Evolutionary conservation across 1,284 basidiomycete genomes (phyloP).

Genomic region (Ustilago esculenta): DNA sequence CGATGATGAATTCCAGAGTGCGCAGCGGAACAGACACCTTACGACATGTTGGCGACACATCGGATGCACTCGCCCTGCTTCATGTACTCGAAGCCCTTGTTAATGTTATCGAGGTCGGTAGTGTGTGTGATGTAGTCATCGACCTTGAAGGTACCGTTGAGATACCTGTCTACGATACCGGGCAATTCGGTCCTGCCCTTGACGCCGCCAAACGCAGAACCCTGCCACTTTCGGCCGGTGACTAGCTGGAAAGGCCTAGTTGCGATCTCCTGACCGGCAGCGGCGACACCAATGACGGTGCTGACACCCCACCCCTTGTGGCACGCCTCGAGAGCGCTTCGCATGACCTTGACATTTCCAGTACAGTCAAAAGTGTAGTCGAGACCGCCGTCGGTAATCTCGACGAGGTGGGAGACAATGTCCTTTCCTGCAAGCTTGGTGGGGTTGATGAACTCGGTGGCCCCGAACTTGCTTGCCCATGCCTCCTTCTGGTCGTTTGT

Average conservation of each 20-base stretch:
- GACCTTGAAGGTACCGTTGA: conserved; percentile 65
- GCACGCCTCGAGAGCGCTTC: conserved; percentile 91
- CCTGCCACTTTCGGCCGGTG: conserved; percentile 97
- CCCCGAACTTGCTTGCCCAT: conserved; percentile 93
- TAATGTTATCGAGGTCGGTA: conserved; percentile 77
- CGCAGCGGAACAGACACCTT: no score
- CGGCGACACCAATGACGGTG: conserved; percentile 80
- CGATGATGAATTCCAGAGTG: no score
- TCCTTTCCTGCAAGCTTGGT: conserved; percentile 72
- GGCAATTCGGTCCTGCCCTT: conserved; percentile 88
- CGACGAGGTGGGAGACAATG: conserved; percentile 88
- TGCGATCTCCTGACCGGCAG: conserved; percentile 96
- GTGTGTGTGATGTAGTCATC: conserved; percentile 69
- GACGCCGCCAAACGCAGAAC: conserved; percentile 94
- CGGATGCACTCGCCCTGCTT: conserved; percentile 92
- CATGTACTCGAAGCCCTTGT: conserved; percentile 92
- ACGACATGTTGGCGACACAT: conserved; percentile 69
- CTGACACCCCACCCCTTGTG: conserved; percentile 88
- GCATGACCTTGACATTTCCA: conserved; percentile 95
- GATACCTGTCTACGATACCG: conserved; percentile 63
- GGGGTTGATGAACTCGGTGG: conserved; percentile 96
- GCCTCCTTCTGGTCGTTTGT: conserved; percentile 80
- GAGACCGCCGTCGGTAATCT: conserved; percentile 94
- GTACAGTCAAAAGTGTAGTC: conserved; percentile 97
- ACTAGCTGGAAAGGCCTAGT: conserved; percentile 84